Base-by-base conservation (phyloP, 139 green algal species). In the Microglena sp. region DNA sequence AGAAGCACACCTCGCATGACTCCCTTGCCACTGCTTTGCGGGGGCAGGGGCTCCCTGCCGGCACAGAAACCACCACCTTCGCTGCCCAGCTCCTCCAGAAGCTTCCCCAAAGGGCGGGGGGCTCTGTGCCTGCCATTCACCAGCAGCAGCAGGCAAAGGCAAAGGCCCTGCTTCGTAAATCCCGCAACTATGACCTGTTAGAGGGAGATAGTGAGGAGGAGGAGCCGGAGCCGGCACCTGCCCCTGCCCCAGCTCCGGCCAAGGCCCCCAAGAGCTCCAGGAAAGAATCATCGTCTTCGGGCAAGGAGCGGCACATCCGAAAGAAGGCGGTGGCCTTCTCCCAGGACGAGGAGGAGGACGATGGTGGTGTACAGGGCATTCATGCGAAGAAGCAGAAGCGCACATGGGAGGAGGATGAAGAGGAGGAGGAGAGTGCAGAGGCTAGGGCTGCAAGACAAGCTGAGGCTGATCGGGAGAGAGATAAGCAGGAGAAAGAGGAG, bases 401-500 rank as follows among this genome's bases (percentile, higher is more conserved):
- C 3, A 70, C 74, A 18, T 89, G 82, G 86, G 84, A 92, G 71
- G 82, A 90, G 73, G 84, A 87, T 4, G 70, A 74, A 11, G 76
- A 83, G 43, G 72, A 74, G 30, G 68, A 69, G 29, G 68, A 64
- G 45, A 59, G 70, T 59, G 30, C 54, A 53, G 56, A 62, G 55
- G 36, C 35, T 50, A 26, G 33, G 28, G 68, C 68, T 3, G 43
- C 54, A 40, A 32, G 29, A 8, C 44, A 35, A 54, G 61, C 53
- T 32, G 76, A 77, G 64, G 74, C 62, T 32, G 81, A 88, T 69
- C 74, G 78, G 27, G 68, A 55, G 6, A 60, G 64, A 30, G 75
- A 78, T 54, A 67, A 79, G 70, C 64, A 33, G n/a, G 79, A 85
- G 75, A 92, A 89, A 58, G 83, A 83, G 53, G 91, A 93, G 68